Base-by-base conservation (phyloP, 345 rosid genomes). In the Noccaea bulbosa region DNA sequence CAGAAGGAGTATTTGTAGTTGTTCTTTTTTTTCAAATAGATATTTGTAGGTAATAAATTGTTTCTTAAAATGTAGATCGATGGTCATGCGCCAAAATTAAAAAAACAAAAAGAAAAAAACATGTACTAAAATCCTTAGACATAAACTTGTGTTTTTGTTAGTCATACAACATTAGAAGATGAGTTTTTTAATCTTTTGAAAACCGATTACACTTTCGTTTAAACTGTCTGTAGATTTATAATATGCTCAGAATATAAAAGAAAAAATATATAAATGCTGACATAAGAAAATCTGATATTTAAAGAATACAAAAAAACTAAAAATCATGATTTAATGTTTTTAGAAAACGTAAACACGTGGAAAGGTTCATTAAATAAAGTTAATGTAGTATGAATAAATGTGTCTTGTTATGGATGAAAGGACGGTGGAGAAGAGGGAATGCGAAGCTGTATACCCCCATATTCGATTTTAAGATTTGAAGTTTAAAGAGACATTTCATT, bases 361-460 rank as follows among this genome's bases (percentile, higher is more conserved):
- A 53, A 35, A 63, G 5, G 33, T 14, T 4, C 16, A 43, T 22
- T 27, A 37, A 55, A 55, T 6, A 44, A 22, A 14, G 27, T 17
- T 39, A 59, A 58, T 15, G 60, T 58, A 51, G 11, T 37, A 70
- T 41, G 61, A 59, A 59, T 41, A 65, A 73, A 58, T 66, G 72
- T 67, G 73, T 67, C 73, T 11, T 43, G 77, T 40, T 65, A 57
- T 10, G 37, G 9, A 43, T 51, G 68, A 67, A 59, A 67, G 15
- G 78, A 74, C 67, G 73, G 73, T 67, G 68, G 10, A 65, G 48
- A 27, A 27, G 50, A 15, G 24, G 49, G 30, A 27, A 6, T 38
- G 41, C 62, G 50, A 66, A 59, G 67, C 78, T 67, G 78, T 51
- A 41, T 58, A n/a, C n/a, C n/a, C 48, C 72, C 61, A 73, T 58